Evolutionary conservation across 768 basidiomycete genomes (phyloP), one percentile per base, ranked within the genome.

Genomic region (Suillus tomentosus): DNA sequence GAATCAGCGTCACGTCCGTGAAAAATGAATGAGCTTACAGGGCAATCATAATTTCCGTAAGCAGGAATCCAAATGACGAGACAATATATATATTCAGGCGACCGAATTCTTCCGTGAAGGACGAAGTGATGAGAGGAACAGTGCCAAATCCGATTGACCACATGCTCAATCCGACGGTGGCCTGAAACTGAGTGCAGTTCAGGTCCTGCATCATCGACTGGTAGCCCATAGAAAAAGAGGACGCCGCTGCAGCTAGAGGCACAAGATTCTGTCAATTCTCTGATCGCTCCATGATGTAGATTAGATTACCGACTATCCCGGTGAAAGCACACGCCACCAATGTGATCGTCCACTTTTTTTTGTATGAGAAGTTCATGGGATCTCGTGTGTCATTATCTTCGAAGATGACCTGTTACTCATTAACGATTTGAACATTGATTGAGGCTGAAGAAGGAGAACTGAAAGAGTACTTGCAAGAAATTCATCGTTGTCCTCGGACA

Each of bases 31-130:
- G 39, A 71, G 39, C 74, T 67, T 56, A 69, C 68, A 69, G 50
- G 11, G 68, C 68, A 48, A 64, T 64, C 64, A 67, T 78, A 45
- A 86, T 64, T 70, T 81, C 85, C 78, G 84, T 85, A 10, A 79
- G 62, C 14, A 82, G 67, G 66, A 86, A 85, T 9, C 80, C 80
- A 43, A 82, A 63, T 13, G 74, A 76, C 3, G 84, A 85, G 53
- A 74, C 77, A 19, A 85, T 68, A 66, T 87, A 88, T 3, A 88
- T 68, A 5, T 86, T 85, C 51, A 81, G 81, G 58, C 88, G 73
- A 27, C 88, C 87, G 67, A 88, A 84, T 67, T 90, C 88, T 69
- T 90, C 88, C 71, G 86, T 88, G 72, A 88, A 83, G 0, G 87
- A 82, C 3, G 87, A 84, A 0, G 87, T 82, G 22, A 88, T 76